Conservation (phyloP, 2,329 filamentous ascomycete genomes). For the Orbilia ellipsospora region DNA sequence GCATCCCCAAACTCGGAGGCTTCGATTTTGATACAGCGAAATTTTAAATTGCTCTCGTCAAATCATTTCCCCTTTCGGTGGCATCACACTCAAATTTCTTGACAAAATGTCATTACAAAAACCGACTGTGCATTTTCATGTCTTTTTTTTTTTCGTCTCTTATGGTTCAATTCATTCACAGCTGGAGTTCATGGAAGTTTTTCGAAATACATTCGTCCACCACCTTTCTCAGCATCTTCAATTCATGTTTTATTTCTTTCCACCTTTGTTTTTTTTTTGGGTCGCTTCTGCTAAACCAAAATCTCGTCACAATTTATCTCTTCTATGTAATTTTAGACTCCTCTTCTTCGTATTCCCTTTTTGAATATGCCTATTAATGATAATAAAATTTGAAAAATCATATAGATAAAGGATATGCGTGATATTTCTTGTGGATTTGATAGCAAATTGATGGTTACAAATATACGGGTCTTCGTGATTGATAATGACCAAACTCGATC, state of each 20-base stretch:
- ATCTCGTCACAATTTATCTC: not conserved
- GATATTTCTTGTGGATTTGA: not conserved
- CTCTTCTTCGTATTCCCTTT: constrained; percentile 46
- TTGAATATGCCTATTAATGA: constrained; percentile 53
- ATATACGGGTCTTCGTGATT: too few species aligned
- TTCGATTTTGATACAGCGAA: constrained; percentile 52
- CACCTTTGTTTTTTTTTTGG: not conserved
- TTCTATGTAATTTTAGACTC: constrained; percentile 55
- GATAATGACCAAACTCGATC: too few species aligned
- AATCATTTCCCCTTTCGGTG: not conserved
- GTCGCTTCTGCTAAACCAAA: not conserved
- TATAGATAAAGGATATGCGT: constrained; percentile 16
- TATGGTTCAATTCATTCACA: constrained; percentile 15
- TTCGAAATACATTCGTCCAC: constrained; percentile 1
- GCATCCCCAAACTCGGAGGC: constrained; percentile 41
- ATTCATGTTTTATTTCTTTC: constrained; percentile 14
- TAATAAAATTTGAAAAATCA: constrained; percentile 39
- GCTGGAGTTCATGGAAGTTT: constrained; percentile 41
- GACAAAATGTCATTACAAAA: too few species aligned
- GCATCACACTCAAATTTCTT: too few species aligned
- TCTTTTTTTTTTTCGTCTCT: constrained; percentile 14
- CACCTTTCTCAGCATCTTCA: constrained; percentile 17
- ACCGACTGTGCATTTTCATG: not conserved
- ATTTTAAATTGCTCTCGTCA: constrained; percentile 30
- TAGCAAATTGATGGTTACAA: too few species aligned